Base-by-base conservation (phyloP, 176 grass and related monocot species). In the Rhynchospora pubera region DNA sequence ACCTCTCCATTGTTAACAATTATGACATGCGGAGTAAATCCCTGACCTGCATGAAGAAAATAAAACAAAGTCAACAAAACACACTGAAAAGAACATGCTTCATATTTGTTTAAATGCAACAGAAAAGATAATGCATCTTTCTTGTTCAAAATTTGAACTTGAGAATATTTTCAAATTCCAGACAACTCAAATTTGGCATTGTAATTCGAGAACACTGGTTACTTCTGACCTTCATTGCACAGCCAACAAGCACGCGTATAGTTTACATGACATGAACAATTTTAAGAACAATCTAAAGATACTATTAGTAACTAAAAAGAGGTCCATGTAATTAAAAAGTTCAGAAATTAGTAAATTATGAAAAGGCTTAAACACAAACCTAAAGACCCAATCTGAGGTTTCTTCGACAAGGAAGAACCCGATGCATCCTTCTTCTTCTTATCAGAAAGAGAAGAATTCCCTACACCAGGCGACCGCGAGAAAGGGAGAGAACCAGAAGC, bases 1-100 rank as follows among this genome's bases (percentile, higher is more conserved):
- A 88, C 87, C 83, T 89, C 87, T 78, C 87, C 87, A 67, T 84
- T 60, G 2, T 73, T 81, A 89, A 89, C 52, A 67, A 80, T 85
- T 60, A 89, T 85, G 18, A 85, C 83, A 83, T 85, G 87, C 21
- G 87, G 84, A 18, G 61, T 85, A 77, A 89, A 89, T 5, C 87
- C 87, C 74, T 89, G 87, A 19, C 83, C 87, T 83, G 83, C 79
- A 85, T 45, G 68, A 19, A 56, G 51, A 84, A 71, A 85, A 42
- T 4, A 42, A 22, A n/a, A 73, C 14, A 74, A 28, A 52, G 24
- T 81, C 52, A 45, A 43, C 44, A 47, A 5, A 26, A 60, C 56
- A 81, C 14, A 61, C 58, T 22, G 43, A 23, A 62, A 67, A 24
- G 48, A 51, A 10, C 53, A 50, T 52, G 9, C 5, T 14, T n/a